Evolutionary conservation across 169 alveolate species (phyloP), one percentile per base, ranked within the genome.

Genomic region (Plasmodium inui): DNA sequence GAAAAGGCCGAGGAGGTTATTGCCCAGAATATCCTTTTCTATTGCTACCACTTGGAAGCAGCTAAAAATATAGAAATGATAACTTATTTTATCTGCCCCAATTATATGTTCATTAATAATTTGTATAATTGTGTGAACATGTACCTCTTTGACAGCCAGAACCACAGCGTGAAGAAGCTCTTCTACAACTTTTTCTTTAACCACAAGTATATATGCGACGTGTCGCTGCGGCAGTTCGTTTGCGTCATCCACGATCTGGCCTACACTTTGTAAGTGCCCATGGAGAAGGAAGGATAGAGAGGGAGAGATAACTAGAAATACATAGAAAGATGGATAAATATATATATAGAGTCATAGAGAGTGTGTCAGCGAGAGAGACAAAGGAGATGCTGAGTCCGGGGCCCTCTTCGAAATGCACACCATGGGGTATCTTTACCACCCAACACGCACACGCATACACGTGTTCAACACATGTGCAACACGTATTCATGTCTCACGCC

Each of bases 31-130:
- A 86, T 86, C 8, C 34, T 86, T 34, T 86, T 50, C 81, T 86
- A 86, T 76, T 86, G 81, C 22, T 86, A 86, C 34, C 39, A 86
- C 14, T 32, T 86, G 46, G 72, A 74, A 14, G 30, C 72, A 46
- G 53, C 86, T 3, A 86, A 86, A n/a, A 86, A 86, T 28, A 55
- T 86, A 76, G 93, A 86, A 86, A 86, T 86, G 93, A 86, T 86
- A 74, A 86, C 28, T 74, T 86, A 86, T 53, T 86, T 86, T 30
- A 86, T 86, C 0, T 86, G 93, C 17, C 93, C 93, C 19, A 86
- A 44, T 70, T 86, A 86, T 44, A 74, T 86, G 86, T 39, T 50
- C 30, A 86, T 86, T 76, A 61, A 86, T 74, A 86, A 86, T 37
- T 30, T 78, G 30, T 86, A 86, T 72, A 86, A 70, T n/a, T 74